Conservation (phyloP, 2,329 filamentous ascomycete species). For the Grosmannia huntii region DNA sequence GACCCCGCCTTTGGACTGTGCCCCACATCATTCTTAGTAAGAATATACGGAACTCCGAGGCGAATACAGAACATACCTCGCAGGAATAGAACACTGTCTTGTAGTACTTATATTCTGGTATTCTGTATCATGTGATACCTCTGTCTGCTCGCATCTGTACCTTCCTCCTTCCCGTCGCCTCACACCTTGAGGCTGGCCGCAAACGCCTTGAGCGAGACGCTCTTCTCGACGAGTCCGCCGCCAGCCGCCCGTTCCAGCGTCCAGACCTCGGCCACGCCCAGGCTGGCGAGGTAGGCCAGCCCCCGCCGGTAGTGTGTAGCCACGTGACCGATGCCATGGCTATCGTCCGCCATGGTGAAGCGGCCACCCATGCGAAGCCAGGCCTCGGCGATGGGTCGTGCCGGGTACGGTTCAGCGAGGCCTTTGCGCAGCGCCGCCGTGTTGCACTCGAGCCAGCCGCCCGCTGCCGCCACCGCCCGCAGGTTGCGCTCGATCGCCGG, state of each 20-base stretch:
- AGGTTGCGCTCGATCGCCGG: constrained; percentile 61
- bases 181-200: constrained; percentile 5
- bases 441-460: constrained; percentile 81
- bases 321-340: constrained; percentile 77
- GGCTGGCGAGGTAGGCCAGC: constrained; percentile 53
- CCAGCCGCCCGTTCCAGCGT: constrained; percentile 28
- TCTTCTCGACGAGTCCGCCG: constrained; percentile 25
- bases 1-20: too few relatives aligned
- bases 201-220: constrained; percentile 13
- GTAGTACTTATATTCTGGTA: too few relatives aligned
- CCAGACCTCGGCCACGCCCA: constrained; percentile 54
- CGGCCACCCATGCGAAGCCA: constrained; percentile 62
- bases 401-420: constrained; percentile 80
- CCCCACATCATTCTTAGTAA: too few relatives aligned
- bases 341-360: constrained; percentile 91
- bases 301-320: constrained; percentile 69
- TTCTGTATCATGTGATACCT: too few relatives aligned
- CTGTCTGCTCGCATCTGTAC: too few relatives aligned
- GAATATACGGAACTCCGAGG: too few relatives aligned
- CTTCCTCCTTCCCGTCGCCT: neutral
- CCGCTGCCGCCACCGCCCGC: constrained; percentile 54
- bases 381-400: constrained; percentile 61
- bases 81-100: too few relatives aligned
- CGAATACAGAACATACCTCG: too few relatives aligned
- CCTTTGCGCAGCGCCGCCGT: constrained; percentile 80